These are phyloP conservation scores for Rubia balearica DNA, from an alignment of 305 asterid species.

Conservation along the genomic window DNA sequence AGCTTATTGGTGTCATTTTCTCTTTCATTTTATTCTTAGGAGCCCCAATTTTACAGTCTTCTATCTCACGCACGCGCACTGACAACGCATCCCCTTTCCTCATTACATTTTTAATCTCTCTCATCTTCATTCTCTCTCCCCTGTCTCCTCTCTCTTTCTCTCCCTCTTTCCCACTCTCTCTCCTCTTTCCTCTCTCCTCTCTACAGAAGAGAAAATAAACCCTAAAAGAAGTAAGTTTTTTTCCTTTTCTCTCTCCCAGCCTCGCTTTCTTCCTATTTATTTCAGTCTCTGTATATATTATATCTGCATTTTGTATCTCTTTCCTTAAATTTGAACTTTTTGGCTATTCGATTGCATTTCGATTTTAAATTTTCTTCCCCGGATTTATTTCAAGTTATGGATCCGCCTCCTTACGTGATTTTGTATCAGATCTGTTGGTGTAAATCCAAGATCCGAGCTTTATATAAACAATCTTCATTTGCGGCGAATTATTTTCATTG, in stretches of 20 bases:
- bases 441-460: conserved; percentile 27
- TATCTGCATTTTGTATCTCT: conserved; percentile 29
- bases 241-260: conserved; percentile 26
- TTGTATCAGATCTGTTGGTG: conserved; percentile 37
- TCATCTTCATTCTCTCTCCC: conserved; percentile 28
- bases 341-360: conserved; percentile 21
- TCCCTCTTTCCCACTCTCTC: conserved; percentile 24
- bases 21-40: background rate
- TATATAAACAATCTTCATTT: conserved; percentile 19
- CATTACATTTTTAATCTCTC: conserved; percentile 23
- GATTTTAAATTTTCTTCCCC: conserved; percentile 16
- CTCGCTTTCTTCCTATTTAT: conserved; percentile 24
- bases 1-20: background rate
- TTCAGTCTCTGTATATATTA: conserved; percentile 22
- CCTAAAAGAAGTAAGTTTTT: conserved; percentile 76
- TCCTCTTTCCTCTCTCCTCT: conserved; percentile 30
- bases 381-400: conserved; percentile 24
- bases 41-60: background rate
- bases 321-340: conserved; percentile 11
- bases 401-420: conserved; percentile 30
- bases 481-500: conserved; percentile 10
- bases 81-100: conserved; percentile 25
- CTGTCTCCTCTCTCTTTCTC: conserved; percentile 9
- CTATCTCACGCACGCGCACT: conserved; percentile 9
- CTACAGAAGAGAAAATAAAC: conserved; percentile 47